Percentiles rank a stretch among this genome's conserved stretches.
These are phyloP conservation scores for Geotrichum siamense DNA, from an alignment of 1,139 yeast species.

Conservation along the genomic window DNA sequence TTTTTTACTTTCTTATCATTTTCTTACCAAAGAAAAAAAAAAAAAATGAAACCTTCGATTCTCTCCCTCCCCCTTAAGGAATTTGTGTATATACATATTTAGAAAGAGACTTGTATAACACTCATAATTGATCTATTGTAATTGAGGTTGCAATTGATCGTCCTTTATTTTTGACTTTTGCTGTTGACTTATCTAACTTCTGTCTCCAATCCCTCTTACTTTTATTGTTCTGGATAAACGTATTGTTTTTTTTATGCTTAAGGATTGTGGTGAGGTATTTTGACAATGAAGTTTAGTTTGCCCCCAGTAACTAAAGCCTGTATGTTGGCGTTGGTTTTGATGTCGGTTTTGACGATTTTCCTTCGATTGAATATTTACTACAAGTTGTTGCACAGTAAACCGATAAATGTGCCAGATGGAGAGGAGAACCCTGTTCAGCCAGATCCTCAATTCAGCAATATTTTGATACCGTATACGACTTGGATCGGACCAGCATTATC, in stretches of 20 bases:
- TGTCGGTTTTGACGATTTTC: constrained; percentile 31
- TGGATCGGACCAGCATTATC: constrained; percentile 56
- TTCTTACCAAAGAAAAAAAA: neutral
- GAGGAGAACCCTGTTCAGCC: neutral
- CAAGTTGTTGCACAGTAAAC: constrained; percentile 17
- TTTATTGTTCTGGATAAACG: too few relatives aligned
- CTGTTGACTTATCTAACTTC: too few relatives aligned
- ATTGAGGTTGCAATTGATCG: too few relatives aligned
- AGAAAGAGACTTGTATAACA: too few relatives aligned
- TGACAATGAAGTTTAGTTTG: constrained; percentile 25
- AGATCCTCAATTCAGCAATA: constrained; percentile 33
- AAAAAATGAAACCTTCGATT: too few relatives aligned
- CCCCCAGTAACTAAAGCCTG: constrained; percentile 40
- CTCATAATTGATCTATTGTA: too few relatives aligned
- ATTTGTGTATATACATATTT: too few relatives aligned
- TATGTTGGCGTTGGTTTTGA: constrained; percentile 29
- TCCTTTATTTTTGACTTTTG: too few relatives aligned
- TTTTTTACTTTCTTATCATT: neutral
- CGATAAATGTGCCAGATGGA: constrained; percentile 15
- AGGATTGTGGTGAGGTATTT: neutral
- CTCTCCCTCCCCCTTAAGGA: too few relatives aligned
- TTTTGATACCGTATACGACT: constrained; percentile 57
- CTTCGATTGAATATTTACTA: constrained; percentile 30
- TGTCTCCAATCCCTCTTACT: too few relatives aligned
- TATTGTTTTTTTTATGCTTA: neutral